These are phyloP conservation scores for Kwoniella pini DNA, from an alignment of 768 basidiomycete species.

Conservation along the genomic window DNA sequence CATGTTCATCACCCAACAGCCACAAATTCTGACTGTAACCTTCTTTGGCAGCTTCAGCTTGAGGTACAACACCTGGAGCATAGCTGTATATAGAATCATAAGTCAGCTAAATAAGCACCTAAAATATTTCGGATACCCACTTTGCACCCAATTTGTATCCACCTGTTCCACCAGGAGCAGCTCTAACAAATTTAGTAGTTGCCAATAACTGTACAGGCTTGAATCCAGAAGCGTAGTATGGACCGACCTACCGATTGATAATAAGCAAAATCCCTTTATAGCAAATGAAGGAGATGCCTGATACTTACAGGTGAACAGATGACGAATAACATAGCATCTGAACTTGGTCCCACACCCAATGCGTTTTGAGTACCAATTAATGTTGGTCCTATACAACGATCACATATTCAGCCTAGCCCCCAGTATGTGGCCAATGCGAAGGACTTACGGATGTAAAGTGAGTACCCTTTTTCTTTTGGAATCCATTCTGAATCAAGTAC, in stretches of 20 bases:
- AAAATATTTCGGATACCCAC: constrained; percentile 32
- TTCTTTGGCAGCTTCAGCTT: constrained; percentile 64
- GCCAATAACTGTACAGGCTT: constrained; percentile 87
- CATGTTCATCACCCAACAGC: constrained; percentile 66
- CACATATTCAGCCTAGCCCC: not conserved
- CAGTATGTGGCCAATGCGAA: no score
- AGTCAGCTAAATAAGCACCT: no score
- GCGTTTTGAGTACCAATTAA: constrained; percentile 70
- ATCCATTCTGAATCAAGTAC: constrained; percentile 86
- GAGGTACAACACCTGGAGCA: constrained; percentile 79
- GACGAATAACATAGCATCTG: constrained; percentile 80
- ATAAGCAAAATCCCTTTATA: no score
- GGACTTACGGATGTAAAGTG: constrained; percentile 82
- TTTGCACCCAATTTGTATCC: constrained; percentile 73
- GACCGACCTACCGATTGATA: constrained; percentile 9
- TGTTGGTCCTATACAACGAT: constrained; percentile 43
- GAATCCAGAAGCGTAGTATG: constrained; percentile 63
- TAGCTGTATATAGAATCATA: no score
- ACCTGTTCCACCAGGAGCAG: constrained; percentile 87
- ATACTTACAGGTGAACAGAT: constrained; percentile 60
- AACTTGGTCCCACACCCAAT: constrained; percentile 69
- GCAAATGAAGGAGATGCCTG: not conserved
- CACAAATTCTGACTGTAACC: constrained; percentile 80
- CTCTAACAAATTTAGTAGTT: constrained; percentile 78
- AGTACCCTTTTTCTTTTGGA: constrained; percentile 81